These are phyloP conservation scores for Penicillium pulvis DNA, from an alignment of 495 filamentous ascomycete genomes.

Conservation along the genomic window DNA sequence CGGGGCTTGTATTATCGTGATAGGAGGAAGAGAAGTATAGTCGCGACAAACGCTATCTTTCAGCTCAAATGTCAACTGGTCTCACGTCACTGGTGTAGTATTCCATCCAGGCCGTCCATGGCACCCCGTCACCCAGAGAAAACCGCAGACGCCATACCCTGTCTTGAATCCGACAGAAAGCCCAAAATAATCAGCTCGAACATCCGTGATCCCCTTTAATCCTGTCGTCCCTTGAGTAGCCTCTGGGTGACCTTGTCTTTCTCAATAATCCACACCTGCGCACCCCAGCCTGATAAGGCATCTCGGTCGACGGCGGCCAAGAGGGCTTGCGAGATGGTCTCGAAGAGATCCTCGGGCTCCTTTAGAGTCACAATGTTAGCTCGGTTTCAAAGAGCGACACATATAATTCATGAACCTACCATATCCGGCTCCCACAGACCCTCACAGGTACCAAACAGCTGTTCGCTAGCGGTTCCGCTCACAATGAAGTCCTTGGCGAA, in stretches of 20 bases:
- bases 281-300: constrained; percentile 95
- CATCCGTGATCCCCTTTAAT: constrained; percentile 41
- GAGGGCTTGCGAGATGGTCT: constrained; percentile 96
- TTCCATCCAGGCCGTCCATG: constrained; percentile 24
- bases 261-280: constrained; percentile 98
- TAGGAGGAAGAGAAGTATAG: constrained; percentile 29
- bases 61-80: constrained; percentile 15
- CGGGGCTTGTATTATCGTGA: constrained; percentile 35
- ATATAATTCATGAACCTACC: constrained; percentile 52
- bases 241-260: constrained; percentile 99
- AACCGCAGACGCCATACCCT: constrained; percentile 34
- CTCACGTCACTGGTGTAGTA: constrained; percentile 22
- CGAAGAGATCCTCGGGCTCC: constrained; percentile 93
- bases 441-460: constrained; percentile 98
- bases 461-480: constrained; percentile 90
- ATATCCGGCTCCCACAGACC: constrained; percentile 97
- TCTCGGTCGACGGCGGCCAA: constrained; percentile 95
- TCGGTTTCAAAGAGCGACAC: neutral
- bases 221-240: constrained; percentile 87
- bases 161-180: constrained; percentile 31
- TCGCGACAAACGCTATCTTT: constrained; percentile 12
- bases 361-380: constrained; percentile 42
- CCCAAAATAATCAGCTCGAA: constrained; percentile 27
- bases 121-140: constrained; percentile 33
- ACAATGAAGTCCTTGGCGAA: constrained; percentile 99